A percentile compares a stretch with the other conserved stretches of the same genome.
Evolutionary conservation across 805 yeast genomes (phyloP).

Genomic region (Cyberlindnera mycetangii): DNA sequence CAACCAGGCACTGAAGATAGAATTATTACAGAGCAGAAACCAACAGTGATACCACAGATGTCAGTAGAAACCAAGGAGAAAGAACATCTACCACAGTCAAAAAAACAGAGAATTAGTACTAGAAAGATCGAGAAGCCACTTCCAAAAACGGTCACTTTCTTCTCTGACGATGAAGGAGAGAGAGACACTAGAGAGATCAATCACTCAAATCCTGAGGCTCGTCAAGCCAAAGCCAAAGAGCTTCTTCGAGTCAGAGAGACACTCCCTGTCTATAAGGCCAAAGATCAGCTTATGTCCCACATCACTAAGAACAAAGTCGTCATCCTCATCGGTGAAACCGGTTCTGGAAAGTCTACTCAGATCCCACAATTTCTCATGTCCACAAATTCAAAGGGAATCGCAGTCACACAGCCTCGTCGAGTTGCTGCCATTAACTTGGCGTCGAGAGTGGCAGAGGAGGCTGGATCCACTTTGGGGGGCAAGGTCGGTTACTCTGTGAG

Average conservation of each 20-base stretch:
- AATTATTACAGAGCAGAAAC: not conserved
- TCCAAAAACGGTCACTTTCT: slow-evolving; percentile 34
- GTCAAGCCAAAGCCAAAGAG: slow-evolving; percentile 37
- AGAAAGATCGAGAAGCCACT: slow-evolving; percentile 7
- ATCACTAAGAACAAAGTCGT: slow-evolving; percentile 61
- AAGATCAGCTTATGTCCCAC: slow-evolving; percentile 56
- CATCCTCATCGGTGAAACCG: slow-evolving; percentile 92
- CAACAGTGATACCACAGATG: not conserved
- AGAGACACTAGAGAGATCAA: slow-evolving; percentile 16
- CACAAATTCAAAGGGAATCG: slow-evolving; percentile 51
- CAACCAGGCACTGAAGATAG: too few relatives aligned
- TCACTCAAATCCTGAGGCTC: slow-evolving; percentile 24
- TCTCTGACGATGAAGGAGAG: slow-evolving; percentile 36
- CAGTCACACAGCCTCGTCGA: slow-evolving; percentile 95
- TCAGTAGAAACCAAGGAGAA: not conserved
- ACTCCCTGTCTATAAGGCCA: slow-evolving; percentile 76
- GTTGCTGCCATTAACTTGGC: slow-evolving; percentile 97
- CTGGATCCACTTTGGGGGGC: slow-evolving; percentile 71
- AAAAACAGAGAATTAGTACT: slow-evolving; percentile 8
- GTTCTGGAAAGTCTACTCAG: slow-evolving; percentile 97
- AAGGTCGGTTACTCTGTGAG: slow-evolving; percentile 92
- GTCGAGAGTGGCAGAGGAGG: slow-evolving; percentile 86
- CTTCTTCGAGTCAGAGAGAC: slow-evolving; percentile 51
- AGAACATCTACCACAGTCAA: slow-evolving; percentile 17
- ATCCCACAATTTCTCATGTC: slow-evolving; percentile 87